Base-by-base conservation (phyloP, 2,329 filamentous ascomycete genomes). In the Cladosporium sp. region DNA sequence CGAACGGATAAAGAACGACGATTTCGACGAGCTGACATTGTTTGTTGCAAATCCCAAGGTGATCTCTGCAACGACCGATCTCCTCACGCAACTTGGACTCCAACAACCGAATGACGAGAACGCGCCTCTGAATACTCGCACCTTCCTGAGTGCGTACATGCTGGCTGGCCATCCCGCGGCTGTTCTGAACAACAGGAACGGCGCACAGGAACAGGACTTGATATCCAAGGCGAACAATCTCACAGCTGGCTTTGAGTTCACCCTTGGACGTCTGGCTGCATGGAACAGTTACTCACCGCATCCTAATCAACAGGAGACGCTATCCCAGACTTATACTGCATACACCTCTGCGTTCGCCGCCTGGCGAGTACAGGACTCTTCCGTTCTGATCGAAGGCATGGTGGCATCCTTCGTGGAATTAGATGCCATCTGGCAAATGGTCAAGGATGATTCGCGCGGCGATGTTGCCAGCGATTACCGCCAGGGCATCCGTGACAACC, bases 391-490 rank as follows among this genome's bases (percentile, higher is more conserved):
- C 47, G 86, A 91, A 60, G 85, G 89, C 50, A 91, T 93, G 88
- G 77, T 92, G 15, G 79, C 88, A 61, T 87, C 89, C 57, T 91
- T 92, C 66, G 86, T 91, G 15, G 88, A 90, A 64, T 78, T 93
- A 2, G 88, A 93, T 62, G 85, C 85, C 32, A 92, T 92, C 42
- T 87, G 87, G 76, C 86, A 90, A 64, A 88, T 85, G 2, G 86
- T 93, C 64, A 90, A 89, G 66, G 84, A 89, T 60, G 84, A 84
- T 47, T 87, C 83, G 0, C 83, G 88, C 42, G 83, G 85, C 34
- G 81, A 83, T 13, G 87, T 89, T 2, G 81, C 86, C 1, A 82
- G 81, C 15, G 82, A 89, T n/a, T 92, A 91, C 63, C 82, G 83
- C 30, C 80, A 89, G 61, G 89, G 88, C 53, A 90, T 92, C 56